Evolutionary conservation across 768 basidiomycete species (phyloP).

Genomic region (Boletus vinaceobasis): DNA sequence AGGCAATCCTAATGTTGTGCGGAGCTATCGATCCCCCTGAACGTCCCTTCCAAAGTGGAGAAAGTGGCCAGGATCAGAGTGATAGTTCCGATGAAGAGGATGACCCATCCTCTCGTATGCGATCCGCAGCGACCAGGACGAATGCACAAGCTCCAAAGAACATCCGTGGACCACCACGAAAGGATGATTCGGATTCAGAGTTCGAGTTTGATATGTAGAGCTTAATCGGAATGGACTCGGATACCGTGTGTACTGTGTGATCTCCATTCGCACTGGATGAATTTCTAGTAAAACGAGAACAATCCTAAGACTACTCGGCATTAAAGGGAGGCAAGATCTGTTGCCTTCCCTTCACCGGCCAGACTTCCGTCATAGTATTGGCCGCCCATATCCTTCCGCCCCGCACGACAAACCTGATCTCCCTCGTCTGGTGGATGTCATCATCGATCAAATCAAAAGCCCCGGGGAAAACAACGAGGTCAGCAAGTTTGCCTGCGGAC

Average conservation of each 20-base stretch:
- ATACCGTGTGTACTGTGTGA: neutral
- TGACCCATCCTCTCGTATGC: conserved; percentile 51
- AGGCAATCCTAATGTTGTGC: conserved; percentile 62
- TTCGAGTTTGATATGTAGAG: conserved; percentile 72
- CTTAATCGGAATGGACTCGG: neutral
- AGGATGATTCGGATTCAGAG: conserved; percentile 72
- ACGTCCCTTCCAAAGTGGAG: conserved; percentile 31
- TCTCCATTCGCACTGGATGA: neutral
- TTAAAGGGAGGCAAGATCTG: conserved; percentile 60
- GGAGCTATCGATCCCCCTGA: conserved; percentile 62
- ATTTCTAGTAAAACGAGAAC: neutral
- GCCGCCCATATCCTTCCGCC: conserved; percentile 75
- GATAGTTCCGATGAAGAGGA: conserved; percentile 47
- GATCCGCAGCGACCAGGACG: conserved; percentile 55
- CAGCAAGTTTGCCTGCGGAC: conserved; percentile 64
- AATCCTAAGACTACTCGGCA: conserved; percentile 30
- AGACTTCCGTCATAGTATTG: conserved; percentile 61
- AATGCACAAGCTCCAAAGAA: conserved; percentile 54
- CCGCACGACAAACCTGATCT: conserved; percentile 55
- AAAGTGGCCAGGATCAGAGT: conserved; percentile 32
- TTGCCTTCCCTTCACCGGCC: conserved; percentile 62
- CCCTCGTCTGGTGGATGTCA: conserved; percentile 46
- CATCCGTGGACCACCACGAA: conserved; percentile 44
- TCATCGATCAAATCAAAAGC: conserved; percentile 55
- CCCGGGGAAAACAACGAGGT: conserved; percentile 63